Base-by-base conservation (phyloP, 257 asterid species). In the Solanum boliviense region DNA sequence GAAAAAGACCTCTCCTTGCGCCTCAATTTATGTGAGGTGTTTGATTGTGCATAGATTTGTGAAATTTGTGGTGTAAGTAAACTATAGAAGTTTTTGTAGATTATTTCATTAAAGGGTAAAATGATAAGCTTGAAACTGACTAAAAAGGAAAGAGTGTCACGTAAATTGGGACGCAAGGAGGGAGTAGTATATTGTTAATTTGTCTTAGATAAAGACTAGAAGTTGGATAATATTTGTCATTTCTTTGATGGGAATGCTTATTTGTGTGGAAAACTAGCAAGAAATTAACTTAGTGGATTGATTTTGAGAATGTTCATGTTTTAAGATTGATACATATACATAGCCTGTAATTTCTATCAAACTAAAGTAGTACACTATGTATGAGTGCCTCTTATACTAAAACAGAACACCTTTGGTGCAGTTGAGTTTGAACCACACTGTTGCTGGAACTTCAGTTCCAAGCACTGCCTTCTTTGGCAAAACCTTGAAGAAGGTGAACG, bases 381-480 rank as follows among this genome's bases (percentile, higher is more conserved):
- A 13, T 13, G 58, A 46, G 58, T 46, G 58, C 58, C 58, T 46
- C 41, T 46, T 2, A 46, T 34, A 86, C 67, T 71, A 67, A 9
- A 44, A 38, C 4, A 38, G 11, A 9, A 38, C 39, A 29, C 6
- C 15, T 0, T 79, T 84, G 89, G 73, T 88, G 84, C 98, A 95
- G 96, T 27, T 94, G 89, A 93, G 92, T 84, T 88, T 92, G 93
- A 93, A 91, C 56, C 92, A 95, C 60, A 73, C 93, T 23, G 89
- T 91, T 34, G 60, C 84, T 1, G 92, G 92, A 87, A 84, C 85
- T 21, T 89, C 93, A 38, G 90, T 75, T 46, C 94, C 94, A 4
- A 86, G 91, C 90, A 89, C 97, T 0, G 89, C 91, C 79, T 92
- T 95, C 89, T 91, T 94, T 31, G 97, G 98, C 27, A 78, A 81